Evolutionary conservation across 2,329 filamentous ascomycete genomes (phyloP), one percentile per base, ranked within the genome.

Genomic region (Phyllosticta citrichinensis): DNA sequence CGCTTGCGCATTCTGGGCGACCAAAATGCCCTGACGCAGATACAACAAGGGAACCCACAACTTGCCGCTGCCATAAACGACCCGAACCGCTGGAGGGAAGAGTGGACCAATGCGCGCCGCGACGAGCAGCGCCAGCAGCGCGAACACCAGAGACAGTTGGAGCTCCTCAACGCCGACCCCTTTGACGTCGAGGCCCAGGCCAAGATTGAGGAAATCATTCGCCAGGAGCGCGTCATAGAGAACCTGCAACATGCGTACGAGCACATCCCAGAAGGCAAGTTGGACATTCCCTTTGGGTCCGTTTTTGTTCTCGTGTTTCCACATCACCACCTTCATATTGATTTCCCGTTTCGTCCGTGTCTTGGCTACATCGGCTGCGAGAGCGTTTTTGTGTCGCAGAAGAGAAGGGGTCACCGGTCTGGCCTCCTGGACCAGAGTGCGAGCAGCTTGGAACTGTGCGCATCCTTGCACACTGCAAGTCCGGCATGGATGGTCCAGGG

Each of bases 211-310:
- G 94, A 99, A 76, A 95, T 97, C 75, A 99, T 99, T 70, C 87
- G 94, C 60, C 89, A 97, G 75, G 89, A 97, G 76, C 83, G 87
- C 17, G 93, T 99, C 54, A 91, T 93, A 74, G 91, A 97, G 76
- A 99, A 99, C 70, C 75, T 97, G 63, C 91, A 97, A 71, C 94
- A 92, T 75, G 94, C 94, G 52, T 93, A 97, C 82, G 93, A 97
- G 76, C 87, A 97, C 75, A 96, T 95, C 69, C 94, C 94, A 0
- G 94, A 97, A 83, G 93, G 93, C 95, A 77, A 68, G 82, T 75
- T 51, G 17, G 27, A 51, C 62, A 33, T 56, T 47, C 53, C 50
- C 54, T 57, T 61, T 60, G 27, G 27, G 47, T 57, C 17, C 17
- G n/a, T n/a, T n/a, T 47, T 35, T 12, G 24, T 11, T 57, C 33